Evolutionary conservation across 2,329 filamentous ascomycete genomes (phyloP).

Genomic region (Neopestalotiopsis clavispora): DNA sequence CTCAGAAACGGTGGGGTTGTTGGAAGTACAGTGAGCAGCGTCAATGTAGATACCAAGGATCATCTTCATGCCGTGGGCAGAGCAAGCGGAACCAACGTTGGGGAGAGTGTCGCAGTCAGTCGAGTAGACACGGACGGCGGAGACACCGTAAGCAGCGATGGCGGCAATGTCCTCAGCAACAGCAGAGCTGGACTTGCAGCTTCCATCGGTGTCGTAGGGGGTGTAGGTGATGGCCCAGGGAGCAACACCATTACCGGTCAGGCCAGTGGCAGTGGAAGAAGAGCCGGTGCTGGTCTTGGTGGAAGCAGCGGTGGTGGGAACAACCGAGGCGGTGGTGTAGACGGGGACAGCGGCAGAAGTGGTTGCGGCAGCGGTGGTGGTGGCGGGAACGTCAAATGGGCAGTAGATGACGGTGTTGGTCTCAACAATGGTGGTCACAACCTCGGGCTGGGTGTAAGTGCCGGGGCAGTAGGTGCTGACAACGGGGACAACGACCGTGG

Average conservation of each 20-base stretch:
- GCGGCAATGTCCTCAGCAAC: conserved; percentile 64
- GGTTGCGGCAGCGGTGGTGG: conserved; percentile 33
- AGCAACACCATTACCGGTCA: conserved; percentile 43
- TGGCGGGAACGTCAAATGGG: conserved; percentile 57
- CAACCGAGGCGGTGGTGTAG: conserved; percentile 23
- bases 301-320: conserved; percentile 26
- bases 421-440: conserved; percentile 71
- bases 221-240: conserved; percentile 83
- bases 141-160: conserved; percentile 72
- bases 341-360: conserved; percentile 24
- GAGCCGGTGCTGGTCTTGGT: conserved; percentile 27
- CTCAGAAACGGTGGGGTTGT: conserved; percentile 64
- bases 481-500: conserved; percentile 67
- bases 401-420: conserved; percentile 73
- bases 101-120: conserved; percentile 86
- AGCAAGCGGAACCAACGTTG: conserved; percentile 73
- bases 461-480: conserved; percentile 69
- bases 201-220: conserved; percentile 65
- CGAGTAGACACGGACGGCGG: conserved; percentile 81
- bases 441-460: conserved; percentile 73
- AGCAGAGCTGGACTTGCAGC: conserved; percentile 67
- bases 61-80: conserved; percentile 72
- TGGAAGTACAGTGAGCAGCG: conserved; percentile 62
- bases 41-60: conserved; percentile 90
- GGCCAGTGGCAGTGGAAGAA: conserved; percentile 30